A percentile compares a stretch with the other conserved stretches of the same genome.
Evolutionary conservation across 805 yeast genomes (phyloP).

Genomic region (Teunomyces gatunensis): DNA sequence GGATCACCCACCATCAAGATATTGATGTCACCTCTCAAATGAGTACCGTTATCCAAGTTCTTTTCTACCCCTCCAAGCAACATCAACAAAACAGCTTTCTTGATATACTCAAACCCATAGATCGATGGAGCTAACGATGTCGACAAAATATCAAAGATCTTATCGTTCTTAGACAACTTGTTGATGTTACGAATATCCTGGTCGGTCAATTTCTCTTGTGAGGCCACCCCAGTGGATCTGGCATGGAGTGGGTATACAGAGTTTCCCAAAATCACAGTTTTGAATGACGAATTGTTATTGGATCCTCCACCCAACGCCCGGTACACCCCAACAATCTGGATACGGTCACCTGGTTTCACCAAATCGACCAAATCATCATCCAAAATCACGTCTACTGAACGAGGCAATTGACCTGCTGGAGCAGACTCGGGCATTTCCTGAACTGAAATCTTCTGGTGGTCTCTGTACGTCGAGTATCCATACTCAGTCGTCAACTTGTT

Average conservation of each 20-base stretch:
- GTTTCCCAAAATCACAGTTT: constrained; percentile 81
- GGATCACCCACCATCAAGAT: constrained; percentile 98
- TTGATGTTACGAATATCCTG: constrained; percentile 84
- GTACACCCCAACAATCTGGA: constrained; percentile 90
- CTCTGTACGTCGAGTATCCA: constrained; percentile 88
- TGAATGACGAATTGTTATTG: constrained; percentile 64
- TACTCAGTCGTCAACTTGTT: constrained; percentile 86
- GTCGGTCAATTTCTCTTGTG: constrained; percentile 67
- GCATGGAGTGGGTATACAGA: constrained; percentile 88
- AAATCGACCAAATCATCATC: constrained; percentile 93
- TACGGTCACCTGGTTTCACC: constrained; percentile 94
- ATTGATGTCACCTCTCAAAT: constrained; percentile 96
- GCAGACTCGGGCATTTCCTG: constrained; percentile 98
- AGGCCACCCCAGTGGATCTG: constrained; percentile 80
- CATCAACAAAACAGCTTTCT: constrained; percentile 87
- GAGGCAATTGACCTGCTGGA: constrained; percentile 96
- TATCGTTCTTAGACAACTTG: constrained; percentile 63
- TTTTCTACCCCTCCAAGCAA: constrained; percentile 92
- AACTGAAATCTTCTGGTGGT: constrained; percentile 88
- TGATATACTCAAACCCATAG: constrained; percentile 88
- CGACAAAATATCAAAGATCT: constrained; percentile 75
- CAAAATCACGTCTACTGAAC: constrained; percentile 86
- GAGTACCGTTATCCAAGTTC: constrained; percentile 91
- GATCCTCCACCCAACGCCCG: constrained; percentile 80
- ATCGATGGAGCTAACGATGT: constrained; percentile 94